These are phyloP conservation scores for Cucurbita argyrosperma DNA, from an alignment of 306 rosid genomes.

Conservation along the genomic window DNA sequence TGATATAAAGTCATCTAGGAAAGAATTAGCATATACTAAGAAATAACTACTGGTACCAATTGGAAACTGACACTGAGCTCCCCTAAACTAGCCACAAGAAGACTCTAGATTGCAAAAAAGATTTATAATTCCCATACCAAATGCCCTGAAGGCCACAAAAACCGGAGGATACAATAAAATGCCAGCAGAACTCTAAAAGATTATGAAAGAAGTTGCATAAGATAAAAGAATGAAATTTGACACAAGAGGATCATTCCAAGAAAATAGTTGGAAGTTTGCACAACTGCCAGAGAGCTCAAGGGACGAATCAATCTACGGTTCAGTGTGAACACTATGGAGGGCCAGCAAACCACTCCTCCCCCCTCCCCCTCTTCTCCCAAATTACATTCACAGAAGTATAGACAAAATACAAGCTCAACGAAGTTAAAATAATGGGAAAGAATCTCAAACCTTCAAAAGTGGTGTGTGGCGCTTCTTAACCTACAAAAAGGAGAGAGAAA, in stretches of 20 bases:
- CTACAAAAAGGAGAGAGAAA: constrained; percentile 31
- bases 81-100: not conserved
- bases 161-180: not conserved
- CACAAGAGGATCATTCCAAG: not conserved
- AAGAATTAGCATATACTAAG: not conserved
- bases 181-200: not conserved
- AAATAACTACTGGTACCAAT: not conserved
- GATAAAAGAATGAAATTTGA: not conserved
- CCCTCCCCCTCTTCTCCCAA: not conserved
- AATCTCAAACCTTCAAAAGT: constrained; percentile 59
- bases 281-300: not conserved
- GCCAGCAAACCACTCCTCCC: not conserved
- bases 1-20: not conserved
- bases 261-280: not conserved
- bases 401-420: not conserved
- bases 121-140: not conserved
- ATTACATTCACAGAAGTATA: not conserved
- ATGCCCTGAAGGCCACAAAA: not conserved
- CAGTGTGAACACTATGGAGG: not conserved
- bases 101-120: not conserved
- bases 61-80: not conserved
- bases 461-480: constrained; percentile 73
- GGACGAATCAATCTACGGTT: not conserved
- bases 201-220: not conserved
- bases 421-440: constrained; percentile 3